A percentile compares a stretch with the other conserved stretches of the same genome.
Evolutionary conservation across 2,329 filamentous ascomycete genomes (phyloP).

Genomic region (Cryphonectria nitschkei): DNA sequence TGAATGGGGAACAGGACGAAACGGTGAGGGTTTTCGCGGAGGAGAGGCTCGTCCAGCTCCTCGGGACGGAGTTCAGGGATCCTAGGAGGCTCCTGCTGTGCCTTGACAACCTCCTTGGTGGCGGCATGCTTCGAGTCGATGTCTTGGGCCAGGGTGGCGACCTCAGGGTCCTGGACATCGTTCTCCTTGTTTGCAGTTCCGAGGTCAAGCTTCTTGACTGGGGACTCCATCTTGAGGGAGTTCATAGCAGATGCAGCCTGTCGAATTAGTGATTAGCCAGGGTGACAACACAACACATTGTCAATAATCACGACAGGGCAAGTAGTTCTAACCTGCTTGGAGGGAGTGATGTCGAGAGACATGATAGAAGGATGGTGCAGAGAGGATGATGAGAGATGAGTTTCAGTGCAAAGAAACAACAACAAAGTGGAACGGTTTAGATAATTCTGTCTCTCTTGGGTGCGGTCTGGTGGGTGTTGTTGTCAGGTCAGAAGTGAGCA

Average conservation of each 20-base stretch:
- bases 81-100: conserved; percentile 44
- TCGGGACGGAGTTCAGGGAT: conserved; percentile 54
- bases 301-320: conserved; percentile 12
- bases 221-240: conserved; percentile 89
- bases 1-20: conserved; percentile 99
- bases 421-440: conserved; percentile 11
- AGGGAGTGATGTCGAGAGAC: conserved; percentile 64
- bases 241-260: conserved; percentile 88
- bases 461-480: conserved; percentile 10
- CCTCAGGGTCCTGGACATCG: conserved; percentile 55
- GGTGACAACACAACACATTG: conserved; percentile 29
- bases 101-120: conserved; percentile 48
- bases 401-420: conserved; percentile 39
- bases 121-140: conserved; percentile 63
- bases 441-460: conserved; percentile 4
- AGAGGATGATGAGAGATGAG: conserved; percentile 33
- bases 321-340: conserved; percentile 37
- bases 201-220: conserved; percentile 88
- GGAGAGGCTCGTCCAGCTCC: conserved; percentile 84
- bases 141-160: conserved; percentile 57
- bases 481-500: conserved; percentile 6
- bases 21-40: conserved; percentile 92
- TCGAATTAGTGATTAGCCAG: conserved; percentile 39
- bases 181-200: conserved; percentile 80
- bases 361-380: conserved; percentile 41